A percentile compares a stretch with the other conserved stretches of the same genome.
Conservation (phyloP, 164 flowering plant species). For the Aristolochia fimbriata region DNA sequence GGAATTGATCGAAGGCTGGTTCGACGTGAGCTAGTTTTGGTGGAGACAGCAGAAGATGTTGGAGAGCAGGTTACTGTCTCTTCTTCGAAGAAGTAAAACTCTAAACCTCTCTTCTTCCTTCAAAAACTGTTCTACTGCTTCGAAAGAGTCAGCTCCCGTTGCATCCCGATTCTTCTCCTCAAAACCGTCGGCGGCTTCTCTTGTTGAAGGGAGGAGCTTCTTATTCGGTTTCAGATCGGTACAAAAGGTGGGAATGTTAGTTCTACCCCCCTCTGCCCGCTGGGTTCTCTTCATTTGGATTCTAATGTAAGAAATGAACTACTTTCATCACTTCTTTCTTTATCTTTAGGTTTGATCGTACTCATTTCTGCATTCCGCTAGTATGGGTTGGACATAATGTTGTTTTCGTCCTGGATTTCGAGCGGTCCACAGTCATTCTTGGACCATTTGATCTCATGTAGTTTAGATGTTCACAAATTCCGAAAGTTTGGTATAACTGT, state of each 20-base stretch:
- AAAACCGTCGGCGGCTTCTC: background rate
- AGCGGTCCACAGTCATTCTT: too few species aligned
- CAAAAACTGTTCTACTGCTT: constrained; percentile 2
- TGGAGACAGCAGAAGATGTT: constrained; percentile 3
- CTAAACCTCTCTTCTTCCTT: constrained; percentile 4
- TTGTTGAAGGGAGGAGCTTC: constrained; percentile 1
- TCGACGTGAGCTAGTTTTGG: too few species aligned
- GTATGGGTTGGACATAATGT: too few species aligned
- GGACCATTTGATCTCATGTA: too few species aligned
- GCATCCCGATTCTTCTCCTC: background rate
- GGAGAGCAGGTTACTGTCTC: background rate
- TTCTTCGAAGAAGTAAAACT: constrained; percentile 2
- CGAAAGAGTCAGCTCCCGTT: background rate
- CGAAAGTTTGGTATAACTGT: too few species aligned
- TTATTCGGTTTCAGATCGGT: constrained; percentile 1
- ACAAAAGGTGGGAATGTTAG: constrained; percentile 4
- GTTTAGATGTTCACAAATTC: too few species aligned
- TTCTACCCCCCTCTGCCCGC: background rate
- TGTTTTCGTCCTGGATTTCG: too few species aligned
- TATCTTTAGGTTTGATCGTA: too few species aligned
- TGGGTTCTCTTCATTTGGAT: background rate
- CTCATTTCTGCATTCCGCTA: too few species aligned
- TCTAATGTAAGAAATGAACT: background rate
- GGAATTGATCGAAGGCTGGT: too few species aligned
- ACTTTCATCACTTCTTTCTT: too few species aligned